A percentile compares a stretch with the other conserved stretches of the same genome.
Evolutionary conservation across 305 asterid genomes (phyloP).

Genomic region (Salvia sclarea): DNA sequence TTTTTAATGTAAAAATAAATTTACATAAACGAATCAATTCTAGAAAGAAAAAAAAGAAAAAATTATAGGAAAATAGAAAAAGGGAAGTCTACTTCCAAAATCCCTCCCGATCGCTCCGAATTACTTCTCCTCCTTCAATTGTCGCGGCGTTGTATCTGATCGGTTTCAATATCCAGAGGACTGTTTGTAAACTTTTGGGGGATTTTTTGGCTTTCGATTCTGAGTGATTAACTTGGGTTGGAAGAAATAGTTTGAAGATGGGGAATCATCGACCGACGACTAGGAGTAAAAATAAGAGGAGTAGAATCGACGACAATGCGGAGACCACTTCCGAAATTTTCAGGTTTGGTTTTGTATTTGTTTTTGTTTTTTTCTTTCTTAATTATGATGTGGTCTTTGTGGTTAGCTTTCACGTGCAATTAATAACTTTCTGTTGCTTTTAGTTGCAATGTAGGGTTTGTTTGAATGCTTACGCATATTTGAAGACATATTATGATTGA

Average conservation of each 20-base stretch:
- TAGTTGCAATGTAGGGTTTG: conserved; percentile 11
- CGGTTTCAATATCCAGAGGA: conserved; percentile 27
- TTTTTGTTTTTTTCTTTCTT: conserved; percentile 18
- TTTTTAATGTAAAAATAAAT: background rate
- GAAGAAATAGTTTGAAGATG: conserved; percentile 44
- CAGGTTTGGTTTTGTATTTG: conserved; percentile 42
- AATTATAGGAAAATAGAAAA: background rate
- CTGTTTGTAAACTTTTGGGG: conserved; percentile 1
- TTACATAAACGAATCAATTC: background rate
- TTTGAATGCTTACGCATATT: background rate
- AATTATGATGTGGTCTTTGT: conserved; percentile 13
- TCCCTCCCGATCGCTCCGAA: conserved; percentile 36
- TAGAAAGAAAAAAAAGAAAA: background rate
- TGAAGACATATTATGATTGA: background rate
- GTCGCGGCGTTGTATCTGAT: conserved; percentile 20
- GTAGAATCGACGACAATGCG: conserved; percentile 68
- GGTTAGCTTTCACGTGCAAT: conserved; percentile 1
- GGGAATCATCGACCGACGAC: conserved; percentile 82
- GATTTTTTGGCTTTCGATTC: background rate
- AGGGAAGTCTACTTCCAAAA: conserved; percentile 29
- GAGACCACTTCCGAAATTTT: conserved; percentile 62
- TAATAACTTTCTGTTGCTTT: background rate
- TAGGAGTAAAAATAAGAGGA: conserved; percentile 87
- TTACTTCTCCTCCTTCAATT: conserved; percentile 11
- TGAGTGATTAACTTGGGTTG: conserved; percentile 25